Evolutionary conservation across 768 basidiomycete genomes (phyloP), one percentile per base, ranked within the genome.

Genomic region (Phanerodontia chrysosporium): DNA sequence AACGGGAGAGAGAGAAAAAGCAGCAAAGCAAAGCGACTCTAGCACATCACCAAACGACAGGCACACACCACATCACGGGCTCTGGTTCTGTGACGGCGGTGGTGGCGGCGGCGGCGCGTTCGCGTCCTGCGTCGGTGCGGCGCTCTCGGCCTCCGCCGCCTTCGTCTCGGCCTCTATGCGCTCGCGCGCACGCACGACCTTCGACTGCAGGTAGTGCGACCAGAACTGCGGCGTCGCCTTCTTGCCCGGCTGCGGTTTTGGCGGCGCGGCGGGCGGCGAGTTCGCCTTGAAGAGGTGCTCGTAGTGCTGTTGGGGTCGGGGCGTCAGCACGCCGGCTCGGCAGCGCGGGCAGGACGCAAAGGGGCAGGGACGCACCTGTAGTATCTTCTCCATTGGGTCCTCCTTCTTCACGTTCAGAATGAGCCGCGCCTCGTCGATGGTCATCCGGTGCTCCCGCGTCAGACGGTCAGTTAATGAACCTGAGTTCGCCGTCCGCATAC

Each of bases 181-280:
- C 75, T 98, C 95, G 56, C 86, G 83, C 21, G 97, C 96, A 44
- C 97, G 85, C 46, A 92, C 84, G n/a, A 99, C 92, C 75, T 99
- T 99, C 30, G 93, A 95, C 70, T 96, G 95, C 13, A 98, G 79
- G 73, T 98, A 98, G 73, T 95, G 92, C 35, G 93, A 95, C 32
- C 36, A 42, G 69, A 93, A 79, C 36, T 74, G 66, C 22, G 79
- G 79, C 27, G 72, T 75, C 24, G 74, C 64, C 69, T 78, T 82
- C 36, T 80, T 75, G 14, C 79, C 66, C 42, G 79, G 59, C 59
- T 79, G 77, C 7, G 65, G 57, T 49, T 70, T 70, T 36, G 71
- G 67, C 14, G 83, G 76, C 48, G 80, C 71, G 45, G 85, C 78
- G n/a, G 83, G 78, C 12, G 88, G 87, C 24, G 87, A 80, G 71